Base-by-base conservation (phyloP, 2,329 filamentous ascomycete species). In the Colletotrichum sp. region DNA sequence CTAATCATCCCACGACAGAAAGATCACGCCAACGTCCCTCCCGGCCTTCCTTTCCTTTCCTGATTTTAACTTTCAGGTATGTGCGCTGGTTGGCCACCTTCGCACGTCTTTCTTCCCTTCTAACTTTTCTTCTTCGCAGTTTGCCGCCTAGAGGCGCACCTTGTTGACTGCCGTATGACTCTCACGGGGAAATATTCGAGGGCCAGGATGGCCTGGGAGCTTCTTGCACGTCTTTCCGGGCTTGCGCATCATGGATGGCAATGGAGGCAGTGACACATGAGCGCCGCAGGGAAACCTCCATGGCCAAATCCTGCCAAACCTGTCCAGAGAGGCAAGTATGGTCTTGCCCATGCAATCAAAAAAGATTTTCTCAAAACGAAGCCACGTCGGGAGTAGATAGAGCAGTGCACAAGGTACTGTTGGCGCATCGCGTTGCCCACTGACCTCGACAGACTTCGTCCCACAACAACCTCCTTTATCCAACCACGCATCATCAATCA, bases 1-100 rank as follows among this genome's bases (percentile, higher is more conserved):
- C 43, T 13, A 12, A 51, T 51, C 3, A 7, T 51, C 11, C 2
- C 43, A 0, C 2, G n/a, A 51, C n/a, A 51, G n/a, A 21, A 13
- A 11, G n/a, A 13, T 7, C 43, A 51, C 3, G n/a, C n/a, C 43
- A 51, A 51, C n/a, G 13, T 51, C 43, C 43, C 8, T 51, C 43
- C 6, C n/a, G 1, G 6, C 0, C 6, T 51, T 51, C 0, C 0
- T 21, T 51, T 24, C 5, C n/a, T 5, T 1, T 6, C 13, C 43
- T 6, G 6, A 47, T 1, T 2, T 13, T 4, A 2, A n/a, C 9
- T 8, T 13, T 1, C 0, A 13, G n/a, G n/a, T n/a, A 51, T 24
- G n/a, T 12, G 21, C n/a, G 8, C n/a, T 12, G 6, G 43, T 13
- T 21, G n/a, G 2, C n/a, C 11, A 8, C 43, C 43, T 51, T 27